Base-by-base conservation (phyloP, 169 alveolate species). In the Sarcocystis neurona region DNA sequence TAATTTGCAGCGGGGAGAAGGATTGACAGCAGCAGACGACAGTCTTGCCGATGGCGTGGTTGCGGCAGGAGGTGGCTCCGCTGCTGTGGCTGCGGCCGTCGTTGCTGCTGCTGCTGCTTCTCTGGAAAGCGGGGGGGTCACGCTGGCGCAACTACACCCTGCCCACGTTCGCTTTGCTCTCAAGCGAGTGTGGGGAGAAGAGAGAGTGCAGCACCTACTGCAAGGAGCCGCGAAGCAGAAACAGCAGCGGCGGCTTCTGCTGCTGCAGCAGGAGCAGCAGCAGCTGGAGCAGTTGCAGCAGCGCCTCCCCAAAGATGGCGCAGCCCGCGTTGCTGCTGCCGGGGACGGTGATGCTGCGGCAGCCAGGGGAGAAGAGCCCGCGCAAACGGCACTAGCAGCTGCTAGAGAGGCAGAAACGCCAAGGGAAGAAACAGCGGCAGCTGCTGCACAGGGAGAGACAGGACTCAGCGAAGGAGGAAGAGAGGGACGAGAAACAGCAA, bases 181-280 rank as follows among this genome's bases (percentile, higher is more conserved):
- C 47, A 39, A 43, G 39, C 53, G 82, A 18, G 58, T 72, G 30
- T 72, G 82, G 82, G 82, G 82, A n/a, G 82, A 72, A 53, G 6
- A 27, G 56, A 15, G 39, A 5, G 56, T 72, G 39, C 82, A 72
- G 82, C 39, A 39, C 1, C 47, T 72, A 1, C 53, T 72, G 12
- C 58, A 72, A 5, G 58, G 32, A 43, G 34, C 23, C 47, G 56
- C 47, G 82, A 72, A 30, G 4, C 56, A 72, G 41, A 72, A 53
- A 34, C 46, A 10, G 43, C 75, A n/a, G 32, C n/a, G 32, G 4
- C 75, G 82, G n/a, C 1, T 39, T 12, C 82, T 6, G 32, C 47
- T 27, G 12, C 82, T 32, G 10, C 58, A 37, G 56, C 47, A 8
- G 34, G 82, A 72, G 46, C 39, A 32, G 82, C n/a, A n/a, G n/a